These are phyloP conservation scores for Cyberlindnera galapagoensis DNA, from an alignment of 805 yeast species.

Conservation along the genomic window DNA sequence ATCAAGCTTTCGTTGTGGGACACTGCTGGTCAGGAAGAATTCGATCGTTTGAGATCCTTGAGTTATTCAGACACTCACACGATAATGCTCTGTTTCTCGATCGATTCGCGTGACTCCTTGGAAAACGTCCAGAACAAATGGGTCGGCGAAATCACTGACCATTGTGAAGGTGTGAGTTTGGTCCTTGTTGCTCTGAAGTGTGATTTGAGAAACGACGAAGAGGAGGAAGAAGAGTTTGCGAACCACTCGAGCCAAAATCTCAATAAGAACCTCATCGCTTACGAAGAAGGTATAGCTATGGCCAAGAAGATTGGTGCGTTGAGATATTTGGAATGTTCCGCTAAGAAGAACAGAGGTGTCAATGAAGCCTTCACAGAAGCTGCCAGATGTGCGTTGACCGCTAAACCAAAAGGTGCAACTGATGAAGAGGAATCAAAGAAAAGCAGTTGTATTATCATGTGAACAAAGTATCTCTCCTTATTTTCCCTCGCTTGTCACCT, in stretches of 20 bases:
- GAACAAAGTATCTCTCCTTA: constrained; percentile 7
- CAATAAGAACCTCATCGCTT: constrained; percentile 56
- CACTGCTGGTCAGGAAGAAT: constrained; percentile 98
- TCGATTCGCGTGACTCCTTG: constrained; percentile 89
- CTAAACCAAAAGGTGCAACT: constrained; percentile 72
- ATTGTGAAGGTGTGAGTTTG: constrained; percentile 92
- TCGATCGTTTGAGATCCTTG: constrained; percentile 86
- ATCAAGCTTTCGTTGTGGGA: constrained; percentile 95
- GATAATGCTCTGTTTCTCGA: constrained; percentile 92
- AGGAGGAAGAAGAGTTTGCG: constrained; percentile 32
- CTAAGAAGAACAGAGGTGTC: constrained; percentile 95
- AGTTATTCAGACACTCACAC: constrained; percentile 95
- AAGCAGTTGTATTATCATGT: constrained; percentile 36
- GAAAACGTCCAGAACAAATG: constrained; percentile 94
- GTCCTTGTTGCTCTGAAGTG: constrained; percentile 93
- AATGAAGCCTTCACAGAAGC: constrained; percentile 99
- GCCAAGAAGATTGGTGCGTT: constrained; percentile 93
- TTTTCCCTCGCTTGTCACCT: too few relatives aligned
- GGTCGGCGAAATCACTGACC: constrained; percentile 96
- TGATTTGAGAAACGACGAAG: constrained; percentile 74
- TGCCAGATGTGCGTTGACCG: constrained; percentile 91
- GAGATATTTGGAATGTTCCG: constrained; percentile 93
- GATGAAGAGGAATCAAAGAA: constrained; percentile 33
- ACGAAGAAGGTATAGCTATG: constrained; percentile 89
- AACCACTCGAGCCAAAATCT: constrained; percentile 26